Conservation (phyloP, 78 protist species). For the Dictyostelium capitatum region DNA sequence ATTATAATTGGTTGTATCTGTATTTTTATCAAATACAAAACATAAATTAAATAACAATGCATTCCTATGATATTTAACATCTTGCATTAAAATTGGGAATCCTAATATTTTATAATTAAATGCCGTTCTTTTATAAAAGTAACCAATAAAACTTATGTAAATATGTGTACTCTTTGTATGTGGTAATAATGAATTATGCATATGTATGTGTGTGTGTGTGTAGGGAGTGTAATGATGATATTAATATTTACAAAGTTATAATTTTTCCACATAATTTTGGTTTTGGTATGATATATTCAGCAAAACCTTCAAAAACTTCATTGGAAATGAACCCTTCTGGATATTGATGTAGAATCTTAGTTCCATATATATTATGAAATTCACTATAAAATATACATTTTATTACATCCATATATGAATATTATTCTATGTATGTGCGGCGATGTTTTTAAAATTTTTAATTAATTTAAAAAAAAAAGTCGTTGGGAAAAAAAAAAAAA, state of each 20-base stretch:
- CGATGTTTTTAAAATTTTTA: no score
- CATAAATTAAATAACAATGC: slow-evolving; percentile 82
- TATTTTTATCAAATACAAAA: slow-evolving; percentile 64
- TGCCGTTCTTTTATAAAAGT: slow-evolving; percentile 32
- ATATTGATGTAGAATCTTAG: slow-evolving; percentile 59
- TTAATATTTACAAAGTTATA: slow-evolving; percentile 33
- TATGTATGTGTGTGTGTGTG: not conserved
- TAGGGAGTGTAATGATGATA: not conserved
- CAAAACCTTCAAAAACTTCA: slow-evolving; percentile 82
- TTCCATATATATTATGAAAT: slow-evolving; percentile 81
- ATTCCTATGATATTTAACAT: slow-evolving; percentile 86
- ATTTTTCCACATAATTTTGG: slow-evolving; percentile 82
- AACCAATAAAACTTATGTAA: not conserved
- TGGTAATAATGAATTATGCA: not conserved
- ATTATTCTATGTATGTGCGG: no score
- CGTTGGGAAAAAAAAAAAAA: no score
- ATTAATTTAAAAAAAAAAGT: no score
- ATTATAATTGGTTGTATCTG: slow-evolving; percentile 63
- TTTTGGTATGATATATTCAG: slow-evolving; percentile 87
- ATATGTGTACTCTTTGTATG: no score
- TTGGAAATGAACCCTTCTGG: slow-evolving; percentile 69
- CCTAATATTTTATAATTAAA: slow-evolving; percentile 58
- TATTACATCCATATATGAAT: slow-evolving; percentile 8
- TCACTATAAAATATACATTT: slow-evolving; percentile 80
- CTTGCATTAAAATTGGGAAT: slow-evolving; percentile 77